A percentile compares a stretch with the other conserved stretches of the same genome.
These are phyloP conservation scores for Rhodotorula diobovata DNA, from an alignment of 768 basidiomycete species.

Conservation along the genomic window DNA sequence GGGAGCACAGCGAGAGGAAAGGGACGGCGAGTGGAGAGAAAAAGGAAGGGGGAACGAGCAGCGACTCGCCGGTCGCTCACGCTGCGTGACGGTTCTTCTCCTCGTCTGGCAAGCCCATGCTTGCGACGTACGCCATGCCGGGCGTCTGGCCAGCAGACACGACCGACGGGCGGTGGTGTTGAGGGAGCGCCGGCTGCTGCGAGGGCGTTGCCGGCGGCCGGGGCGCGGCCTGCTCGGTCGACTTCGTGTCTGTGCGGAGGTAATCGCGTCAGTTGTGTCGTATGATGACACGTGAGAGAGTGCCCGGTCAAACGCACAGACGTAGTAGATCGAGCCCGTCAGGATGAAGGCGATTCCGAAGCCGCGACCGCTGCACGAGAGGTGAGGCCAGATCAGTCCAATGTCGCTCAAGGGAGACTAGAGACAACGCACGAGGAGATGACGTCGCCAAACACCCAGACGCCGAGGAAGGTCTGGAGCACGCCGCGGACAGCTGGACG, in stretches of 20 bases:
- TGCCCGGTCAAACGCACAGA: conserved; percentile 20
- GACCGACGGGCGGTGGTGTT: conserved; percentile 9
- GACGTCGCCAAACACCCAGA: conserved; percentile 74
- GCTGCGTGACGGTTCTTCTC: background rate
- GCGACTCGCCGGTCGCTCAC: background rate
- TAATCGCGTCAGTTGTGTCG: background rate
- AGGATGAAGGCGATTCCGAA: conserved; percentile 77
- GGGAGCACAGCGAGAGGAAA: background rate
- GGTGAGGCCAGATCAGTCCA: conserved; percentile 14
- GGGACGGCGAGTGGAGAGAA: background rate
- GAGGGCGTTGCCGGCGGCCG: conserved; percentile 3
- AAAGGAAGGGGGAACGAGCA: background rate
- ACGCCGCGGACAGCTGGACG: conserved; percentile 77
- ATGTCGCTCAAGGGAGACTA: background rate
- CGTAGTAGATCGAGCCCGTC: conserved; percentile 71
- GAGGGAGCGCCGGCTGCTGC: background rate
- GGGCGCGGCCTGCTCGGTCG: conserved; percentile 19
- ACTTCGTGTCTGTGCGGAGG: conserved; percentile 32
- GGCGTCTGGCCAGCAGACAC: conserved; percentile 28
- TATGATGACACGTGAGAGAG: fast-evolving
- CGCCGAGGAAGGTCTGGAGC: conserved; percentile 75
- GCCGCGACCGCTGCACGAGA: conserved; percentile 62
- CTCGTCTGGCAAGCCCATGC: background rate
- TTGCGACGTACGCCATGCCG: conserved; percentile 8
- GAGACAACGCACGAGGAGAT: conserved; percentile 61